These are phyloP conservation scores for Naganishia albida DNA, from an alignment of 1,284 basidiomycete genomes.

Conservation along the genomic window DNA sequence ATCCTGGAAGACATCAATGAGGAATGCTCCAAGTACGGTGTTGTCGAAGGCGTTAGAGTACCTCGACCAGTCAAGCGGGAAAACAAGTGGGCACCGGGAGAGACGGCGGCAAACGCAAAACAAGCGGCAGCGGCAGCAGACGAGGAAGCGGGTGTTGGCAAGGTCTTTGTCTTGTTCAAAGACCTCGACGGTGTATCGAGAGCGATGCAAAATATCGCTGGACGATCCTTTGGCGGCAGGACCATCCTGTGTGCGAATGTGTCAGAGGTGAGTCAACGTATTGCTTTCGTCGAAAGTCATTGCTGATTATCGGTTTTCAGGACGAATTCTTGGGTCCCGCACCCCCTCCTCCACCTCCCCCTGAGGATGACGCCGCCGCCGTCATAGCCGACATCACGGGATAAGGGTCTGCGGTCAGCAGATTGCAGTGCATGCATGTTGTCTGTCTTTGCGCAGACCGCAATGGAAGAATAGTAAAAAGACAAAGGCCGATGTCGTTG, in stretches of 20 bases:
- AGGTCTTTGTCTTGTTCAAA: conserved; percentile 85
- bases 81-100: conserved; percentile 70
- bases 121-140: conserved; percentile 59
- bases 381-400: conserved; percentile 32
- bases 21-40: conserved; percentile 81
- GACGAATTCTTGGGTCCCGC: conserved; percentile 53
- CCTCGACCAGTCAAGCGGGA: conserved; percentile 82
- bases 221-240: conserved; percentile 85
- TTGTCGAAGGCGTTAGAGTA: conserved; percentile 80
- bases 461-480: background rate
- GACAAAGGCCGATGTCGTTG: conserved; percentile 6
- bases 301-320: conserved; percentile 33
- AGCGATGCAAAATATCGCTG: conserved; percentile 82
- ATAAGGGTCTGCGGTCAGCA: background rate
- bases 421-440: background rate
- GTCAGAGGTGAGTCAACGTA: conserved; percentile 44
- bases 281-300: background rate
- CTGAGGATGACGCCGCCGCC: conserved; percentile 34
- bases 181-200: conserved; percentile 64
- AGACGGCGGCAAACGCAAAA: conserved; percentile 62
- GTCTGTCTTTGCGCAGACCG: background rate
- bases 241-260: conserved; percentile 65
- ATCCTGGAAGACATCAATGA: conserved; percentile 93
- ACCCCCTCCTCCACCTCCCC: conserved; percentile 45
- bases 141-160: conserved; percentile 86